A percentile compares a stretch with the other conserved stretches of the same genome.
phyloP scores from a whole-genome alignment of 1,139 yeast species.

The Taiozyma sp. region DNA sequence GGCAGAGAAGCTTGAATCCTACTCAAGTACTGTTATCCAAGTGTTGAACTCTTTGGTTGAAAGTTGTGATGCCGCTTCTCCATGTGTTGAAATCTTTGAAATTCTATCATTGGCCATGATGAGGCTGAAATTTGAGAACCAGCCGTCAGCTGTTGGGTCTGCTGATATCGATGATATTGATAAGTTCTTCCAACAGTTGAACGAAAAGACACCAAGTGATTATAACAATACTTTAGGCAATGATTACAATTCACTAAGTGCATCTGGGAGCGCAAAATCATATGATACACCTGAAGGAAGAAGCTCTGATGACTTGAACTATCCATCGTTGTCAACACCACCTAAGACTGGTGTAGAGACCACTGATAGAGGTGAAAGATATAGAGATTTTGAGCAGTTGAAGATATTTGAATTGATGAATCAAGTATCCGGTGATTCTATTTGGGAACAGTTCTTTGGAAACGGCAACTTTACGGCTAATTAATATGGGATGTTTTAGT shows the following conservation, averaged over 20 bases:
- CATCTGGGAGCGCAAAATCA: background rate
- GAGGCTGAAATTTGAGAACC: constrained; percentile 49
- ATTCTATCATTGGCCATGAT: constrained; percentile 69
- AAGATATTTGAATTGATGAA: constrained; percentile 23
- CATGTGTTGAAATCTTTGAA: constrained; percentile 69
- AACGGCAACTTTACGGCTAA: constrained; percentile 10
- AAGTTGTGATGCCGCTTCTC: constrained; percentile 74
- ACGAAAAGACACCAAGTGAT: constrained; percentile 16
- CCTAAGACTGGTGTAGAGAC: constrained; percentile 6
- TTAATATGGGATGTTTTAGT: background rate
- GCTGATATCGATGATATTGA: constrained; percentile 22
- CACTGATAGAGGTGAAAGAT: background rate
- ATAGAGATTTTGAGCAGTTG: constrained; percentile 21
- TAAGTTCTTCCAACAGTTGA: constrained; percentile 20
- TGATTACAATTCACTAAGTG: constrained; percentile 8
- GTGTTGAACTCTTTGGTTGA: constrained; percentile 61
- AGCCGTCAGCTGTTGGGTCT: background rate
- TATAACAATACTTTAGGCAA: constrained; percentile 5
- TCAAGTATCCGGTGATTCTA: constrained; percentile 22
- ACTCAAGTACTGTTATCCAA: constrained; percentile 52
- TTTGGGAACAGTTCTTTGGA: constrained; percentile 23
- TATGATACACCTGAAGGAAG: constrained; percentile 2
- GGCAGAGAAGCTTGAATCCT: constrained; percentile 45
- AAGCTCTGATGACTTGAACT: constrained; percentile 5
- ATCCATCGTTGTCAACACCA: constrained; percentile 16